Evolutionary conservation across 306 rosid genomes (phyloP).

Genomic region (Cicer yamashitae): DNA sequence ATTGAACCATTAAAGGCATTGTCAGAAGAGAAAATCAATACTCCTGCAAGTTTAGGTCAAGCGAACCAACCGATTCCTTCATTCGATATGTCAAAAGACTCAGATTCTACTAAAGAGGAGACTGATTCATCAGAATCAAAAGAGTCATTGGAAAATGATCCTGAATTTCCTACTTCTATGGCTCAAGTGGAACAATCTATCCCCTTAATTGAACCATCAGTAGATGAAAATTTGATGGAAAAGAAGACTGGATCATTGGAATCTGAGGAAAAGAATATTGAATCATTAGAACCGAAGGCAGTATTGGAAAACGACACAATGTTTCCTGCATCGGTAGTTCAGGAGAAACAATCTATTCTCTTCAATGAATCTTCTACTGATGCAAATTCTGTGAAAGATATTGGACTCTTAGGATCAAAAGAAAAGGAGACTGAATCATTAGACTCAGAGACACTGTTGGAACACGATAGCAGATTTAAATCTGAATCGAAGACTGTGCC

Average conservation of each 20-base stretch:
- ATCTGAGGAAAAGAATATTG: constrained; percentile 28
- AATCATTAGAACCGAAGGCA: constrained; percentile 29
- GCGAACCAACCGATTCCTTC: constrained; percentile 41
- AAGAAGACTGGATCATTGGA: constrained; percentile 30
- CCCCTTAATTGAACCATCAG: constrained; percentile 35
- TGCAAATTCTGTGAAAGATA: constrained; percentile 41
- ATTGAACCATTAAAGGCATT: constrained; percentile 15
- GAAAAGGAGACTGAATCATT: constrained; percentile 33
- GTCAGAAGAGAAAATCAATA: constrained; percentile 39
- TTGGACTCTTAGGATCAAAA: constrained; percentile 36
- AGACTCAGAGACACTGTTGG: constrained; percentile 34
- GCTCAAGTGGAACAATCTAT: constrained; percentile 45
- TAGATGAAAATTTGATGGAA: constrained; percentile 18
- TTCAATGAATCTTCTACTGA: constrained; percentile 6
- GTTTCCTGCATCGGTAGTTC: constrained; percentile 24
- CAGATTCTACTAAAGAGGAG: constrained; percentile 36
- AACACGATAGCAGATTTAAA: constrained; percentile 28
- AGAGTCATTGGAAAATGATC: constrained; percentile 46
- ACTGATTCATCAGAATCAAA: constrained; percentile 37
- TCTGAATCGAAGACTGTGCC: constrained; percentile 31
- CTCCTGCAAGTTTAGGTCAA: constrained; percentile 33
- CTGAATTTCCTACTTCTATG: constrained; percentile 40
- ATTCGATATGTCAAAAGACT: constrained; percentile 41
- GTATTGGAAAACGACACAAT: constrained; percentile 19
- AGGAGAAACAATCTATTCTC: constrained; percentile 35